Evolutionary conservation across 805 yeast genomes (phyloP), one percentile per base, ranked within the genome.

Genomic region (Kregervanrija fluxuum): DNA sequence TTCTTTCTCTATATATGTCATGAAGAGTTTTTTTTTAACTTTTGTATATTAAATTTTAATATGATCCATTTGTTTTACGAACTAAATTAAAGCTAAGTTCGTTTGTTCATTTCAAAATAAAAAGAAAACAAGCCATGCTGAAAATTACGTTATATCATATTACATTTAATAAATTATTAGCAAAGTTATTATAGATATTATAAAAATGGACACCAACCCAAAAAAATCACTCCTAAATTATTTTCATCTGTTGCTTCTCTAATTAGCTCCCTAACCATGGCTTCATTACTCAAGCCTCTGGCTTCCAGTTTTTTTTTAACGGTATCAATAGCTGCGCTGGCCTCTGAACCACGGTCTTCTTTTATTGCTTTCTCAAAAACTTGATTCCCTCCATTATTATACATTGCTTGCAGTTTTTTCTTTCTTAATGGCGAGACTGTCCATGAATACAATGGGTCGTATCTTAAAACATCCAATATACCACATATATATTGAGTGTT

Each of bases 371-470:
- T 52, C 8, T 59, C 54, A 15, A 52, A 46, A 30, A 50, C 49
- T 4, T 43, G 52, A 16, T 41, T 40, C 13, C 41, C 48, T 12
- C 45, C 48, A 15, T 49, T 50, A 5, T 43, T 49, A 40, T 46
- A 42, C n/a, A 56, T 42, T 30, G 68, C 74, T 53, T 80, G 85
- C 13, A 81, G 59, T 49, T 70, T 74, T 50, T 72, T 72, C 55
- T 71, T 74, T 44, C 83, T 62, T 13, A 87, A 62, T 1, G 95
- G 95, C 0, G 96, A 85, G 39, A 89, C 69, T 0, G 85, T 79
- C 98, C 99, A 93, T 1, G 87, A 75, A 56, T 91, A 90, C 44
- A 93, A 70, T 0, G 99, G 97, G 69, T 93, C 99, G 74, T 93
- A 88, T 54, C 82, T 72, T 50, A 93, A 65, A 4, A 91, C 95